These are phyloP conservation scores for Tuber brumale DNA, from an alignment of 495 filamentous ascomycete genomes.

Conservation along the genomic window DNA sequence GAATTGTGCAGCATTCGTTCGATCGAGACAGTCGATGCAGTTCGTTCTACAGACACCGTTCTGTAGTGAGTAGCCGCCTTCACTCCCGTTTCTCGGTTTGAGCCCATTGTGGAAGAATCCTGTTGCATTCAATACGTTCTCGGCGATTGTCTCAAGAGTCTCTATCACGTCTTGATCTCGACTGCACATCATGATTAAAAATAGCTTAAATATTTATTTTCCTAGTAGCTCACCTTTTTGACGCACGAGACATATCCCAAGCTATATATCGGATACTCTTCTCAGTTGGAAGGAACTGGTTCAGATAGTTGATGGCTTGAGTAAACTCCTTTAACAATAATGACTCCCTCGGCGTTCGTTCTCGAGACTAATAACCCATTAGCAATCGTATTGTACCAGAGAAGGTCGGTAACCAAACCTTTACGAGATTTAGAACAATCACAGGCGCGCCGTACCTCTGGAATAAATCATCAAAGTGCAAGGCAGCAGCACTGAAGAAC, in stretches of 20 bases:
- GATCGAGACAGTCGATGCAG: constrained; percentile 93
- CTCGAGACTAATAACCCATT: constrained; percentile 49
- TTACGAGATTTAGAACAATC: constrained; percentile 90
- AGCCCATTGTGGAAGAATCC: constrained; percentile 91
- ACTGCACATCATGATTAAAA: constrained; percentile 42
- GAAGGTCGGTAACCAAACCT: constrained; percentile 45
- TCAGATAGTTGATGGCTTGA: constrained; percentile 82
- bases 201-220: not conserved
- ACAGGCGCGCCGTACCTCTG: constrained; percentile 86
- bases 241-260: constrained; percentile 96
- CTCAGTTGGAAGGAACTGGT: constrained; percentile 78
- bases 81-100: constrained; percentile 43
- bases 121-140: constrained; percentile 73
- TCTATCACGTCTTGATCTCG: constrained; percentile 95
- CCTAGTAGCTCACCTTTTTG: constrained; percentile 55
- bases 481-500: constrained; percentile 89
- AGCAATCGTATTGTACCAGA: not conserved
- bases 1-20: constrained; percentile 95
- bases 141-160: constrained; percentile 79
- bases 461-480: constrained; percentile 96
- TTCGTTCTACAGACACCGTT: constrained; percentile 93
- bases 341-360: constrained; percentile 86
- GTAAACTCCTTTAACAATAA: constrained; percentile 84
- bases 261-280: constrained; percentile 87
- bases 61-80: constrained; percentile 63